These are phyloP conservation scores for Steccherinum ochraceum DNA, from an alignment of 768 basidiomycete genomes.

Conservation along the genomic window DNA sequence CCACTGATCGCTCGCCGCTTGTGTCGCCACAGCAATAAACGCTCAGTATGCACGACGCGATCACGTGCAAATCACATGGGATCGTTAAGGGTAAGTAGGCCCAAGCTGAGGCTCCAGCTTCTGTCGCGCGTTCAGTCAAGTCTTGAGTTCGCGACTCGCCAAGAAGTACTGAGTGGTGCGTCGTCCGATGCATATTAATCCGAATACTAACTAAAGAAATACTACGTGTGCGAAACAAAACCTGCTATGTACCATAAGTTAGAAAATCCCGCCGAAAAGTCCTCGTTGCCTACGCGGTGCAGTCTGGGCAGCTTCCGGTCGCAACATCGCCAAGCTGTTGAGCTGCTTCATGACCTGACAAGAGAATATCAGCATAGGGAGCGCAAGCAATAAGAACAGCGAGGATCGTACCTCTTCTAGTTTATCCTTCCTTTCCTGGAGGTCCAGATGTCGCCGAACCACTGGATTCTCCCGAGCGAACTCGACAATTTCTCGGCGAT, in stretches of 20 bases:
- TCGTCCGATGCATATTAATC: too few relatives aligned
- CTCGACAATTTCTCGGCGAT: constrained; percentile 79
- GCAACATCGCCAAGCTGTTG: constrained; percentile 83
- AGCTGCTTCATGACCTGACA: constrained; percentile 92
- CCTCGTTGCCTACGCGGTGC: constrained; percentile 69
- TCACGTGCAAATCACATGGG: background rate
- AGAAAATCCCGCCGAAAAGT: constrained; percentile 74
- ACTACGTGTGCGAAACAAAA: background rate
- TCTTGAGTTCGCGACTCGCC: too few relatives aligned
- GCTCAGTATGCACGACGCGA: too few relatives aligned
- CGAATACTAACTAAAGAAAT: background rate
- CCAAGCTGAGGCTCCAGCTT: too few relatives aligned
- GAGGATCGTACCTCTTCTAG: constrained; percentile 68
- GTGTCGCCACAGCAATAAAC: too few relatives aligned
- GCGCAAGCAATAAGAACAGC: background rate
- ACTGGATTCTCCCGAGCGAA: constrained; percentile 95
- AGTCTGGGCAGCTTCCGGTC: constrained; percentile 67
- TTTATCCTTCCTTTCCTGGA: constrained; percentile 97
- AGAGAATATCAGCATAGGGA: constrained; percentile 4
- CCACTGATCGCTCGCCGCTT: too few relatives aligned
- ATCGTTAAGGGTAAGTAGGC: too few relatives aligned
- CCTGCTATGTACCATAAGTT: constrained; percentile 16
- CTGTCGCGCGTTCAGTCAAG: too few relatives aligned
- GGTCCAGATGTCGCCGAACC: constrained; percentile 81
- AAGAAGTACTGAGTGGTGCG: too few relatives aligned